Conservation (phyloP, 2,329 filamentous ascomycete genomes). For the Pestalotiopsis sp. region DNA sequence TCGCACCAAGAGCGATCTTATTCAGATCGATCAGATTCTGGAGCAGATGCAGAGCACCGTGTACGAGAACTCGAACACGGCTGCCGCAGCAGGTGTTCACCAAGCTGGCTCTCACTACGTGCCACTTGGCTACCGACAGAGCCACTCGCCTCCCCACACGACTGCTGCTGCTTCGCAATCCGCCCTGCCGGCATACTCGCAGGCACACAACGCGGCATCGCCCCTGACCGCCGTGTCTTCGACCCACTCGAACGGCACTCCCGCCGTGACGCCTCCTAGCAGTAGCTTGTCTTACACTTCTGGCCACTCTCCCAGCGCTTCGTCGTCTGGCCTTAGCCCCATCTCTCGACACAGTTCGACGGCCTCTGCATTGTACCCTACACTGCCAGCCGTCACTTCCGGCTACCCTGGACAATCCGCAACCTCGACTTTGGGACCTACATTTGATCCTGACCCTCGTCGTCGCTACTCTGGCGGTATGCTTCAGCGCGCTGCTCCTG, state of each 20-base stretch:
- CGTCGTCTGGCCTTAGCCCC: conserved; percentile 71
- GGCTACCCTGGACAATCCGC: conserved; percentile 70
- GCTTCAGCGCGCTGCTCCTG: conserved; percentile 60
- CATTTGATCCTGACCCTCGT: conserved; percentile 64
- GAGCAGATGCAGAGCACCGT: conserved; percentile 96
- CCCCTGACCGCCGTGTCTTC: conserved; percentile 62
- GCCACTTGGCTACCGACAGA: conserved; percentile 58
- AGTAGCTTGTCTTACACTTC: conserved; percentile 78
- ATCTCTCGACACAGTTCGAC: conserved; percentile 63
- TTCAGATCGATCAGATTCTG: conserved; percentile 92
- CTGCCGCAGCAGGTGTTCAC: conserved; percentile 77
- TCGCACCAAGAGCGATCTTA: conserved; percentile 88
- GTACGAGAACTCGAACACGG: conserved; percentile 87
- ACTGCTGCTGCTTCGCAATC: conserved; percentile 35
- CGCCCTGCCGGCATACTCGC: conserved; percentile 43
- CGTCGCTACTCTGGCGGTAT: conserved; percentile 69
- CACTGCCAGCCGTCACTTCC: conserved; percentile 69
- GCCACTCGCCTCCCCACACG: conserved; percentile 47
- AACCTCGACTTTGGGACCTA: conserved; percentile 72
- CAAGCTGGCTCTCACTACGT: conserved; percentile 71
- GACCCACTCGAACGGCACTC: conserved; percentile 63
- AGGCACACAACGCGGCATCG: conserved; percentile 59
- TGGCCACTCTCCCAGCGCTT: conserved; percentile 73
- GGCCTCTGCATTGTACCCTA: conserved; percentile 72
- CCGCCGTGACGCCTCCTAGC: conserved; percentile 75